Evolutionary conservation across 768 basidiomycete species (phyloP).

Genomic region (Leucocoprinus birnbaumii): DNA sequence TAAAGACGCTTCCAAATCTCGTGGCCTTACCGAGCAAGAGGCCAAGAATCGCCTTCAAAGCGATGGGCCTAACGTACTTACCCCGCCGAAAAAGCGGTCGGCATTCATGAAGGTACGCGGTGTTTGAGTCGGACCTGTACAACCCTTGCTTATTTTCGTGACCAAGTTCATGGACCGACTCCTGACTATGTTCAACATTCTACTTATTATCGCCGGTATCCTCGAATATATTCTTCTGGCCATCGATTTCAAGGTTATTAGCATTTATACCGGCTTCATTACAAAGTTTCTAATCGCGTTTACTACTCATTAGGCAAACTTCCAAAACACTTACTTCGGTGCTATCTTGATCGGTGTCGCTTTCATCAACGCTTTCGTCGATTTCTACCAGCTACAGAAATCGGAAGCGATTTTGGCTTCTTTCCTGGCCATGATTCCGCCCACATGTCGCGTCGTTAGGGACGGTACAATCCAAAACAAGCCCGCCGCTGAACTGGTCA

Average conservation of each 20-base stretch:
- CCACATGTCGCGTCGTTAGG: constrained; percentile 61
- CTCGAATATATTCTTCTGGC: constrained; percentile 66
- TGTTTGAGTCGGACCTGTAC: not conserved
- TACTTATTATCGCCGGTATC: constrained; percentile 63
- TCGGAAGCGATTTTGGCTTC: constrained; percentile 71
- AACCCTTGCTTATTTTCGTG: constrained; percentile 7
- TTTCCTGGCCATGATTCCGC: constrained; percentile 74
- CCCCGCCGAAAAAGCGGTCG: constrained; percentile 66
- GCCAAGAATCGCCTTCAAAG: constrained; percentile 50
- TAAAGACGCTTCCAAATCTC: constrained; percentile 47
- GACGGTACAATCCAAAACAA: constrained; percentile 51
- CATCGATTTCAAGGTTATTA: constrained; percentile 51
- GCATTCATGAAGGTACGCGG: constrained; percentile 54
- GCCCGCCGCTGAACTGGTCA: constrained; percentile 61
- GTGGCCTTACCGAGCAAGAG: constrained; percentile 50
- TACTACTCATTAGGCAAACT: constrained; percentile 54
- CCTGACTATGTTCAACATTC: constrained; percentile 62
- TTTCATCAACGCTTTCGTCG: constrained; percentile 68
- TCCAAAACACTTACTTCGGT: constrained; percentile 66
- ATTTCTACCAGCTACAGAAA: constrained; percentile 72
- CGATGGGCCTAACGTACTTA: constrained; percentile 62
- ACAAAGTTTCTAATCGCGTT: too few species aligned
- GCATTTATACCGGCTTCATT: not conserved
- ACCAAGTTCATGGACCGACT: constrained; percentile 61
- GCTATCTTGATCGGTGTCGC: constrained; percentile 67